These are phyloP conservation scores for Pichia sp. DNA, from an alignment of 1,139 yeast genomes.

Conservation along the genomic window DNA sequence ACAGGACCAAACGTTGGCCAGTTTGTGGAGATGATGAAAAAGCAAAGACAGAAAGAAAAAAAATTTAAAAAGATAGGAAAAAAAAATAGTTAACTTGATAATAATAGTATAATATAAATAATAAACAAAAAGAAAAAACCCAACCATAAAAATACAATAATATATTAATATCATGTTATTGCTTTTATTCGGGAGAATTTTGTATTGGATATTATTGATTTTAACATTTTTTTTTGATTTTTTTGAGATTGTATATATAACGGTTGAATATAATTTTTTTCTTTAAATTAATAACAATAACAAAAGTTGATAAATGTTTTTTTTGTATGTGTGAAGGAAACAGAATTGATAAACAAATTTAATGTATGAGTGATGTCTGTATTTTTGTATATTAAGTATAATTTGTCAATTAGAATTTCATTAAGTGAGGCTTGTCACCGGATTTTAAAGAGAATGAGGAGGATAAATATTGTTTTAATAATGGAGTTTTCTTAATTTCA, in stretches of 20 bases:
- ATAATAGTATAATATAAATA: neutral
- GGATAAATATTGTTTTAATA: conserved; percentile 95
- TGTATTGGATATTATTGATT: neutral
- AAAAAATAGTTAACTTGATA: neutral
- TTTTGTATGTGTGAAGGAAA: neutral
- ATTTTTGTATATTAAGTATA: neutral
- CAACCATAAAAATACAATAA: neutral
- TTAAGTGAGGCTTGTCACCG: conserved; percentile 99
- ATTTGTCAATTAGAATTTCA: conserved; percentile 67
- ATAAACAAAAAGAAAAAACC: neutral
- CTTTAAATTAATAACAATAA: neutral
- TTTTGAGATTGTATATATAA: neutral
- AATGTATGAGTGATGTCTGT: neutral
- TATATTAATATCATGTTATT: neutral
- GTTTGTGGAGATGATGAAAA: neutral
- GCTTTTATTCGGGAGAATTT: conserved; percentile 7
- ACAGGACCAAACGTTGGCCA: neutral
- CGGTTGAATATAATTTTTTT: neutral
- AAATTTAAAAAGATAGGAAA: neutral
- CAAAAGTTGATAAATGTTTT: neutral
- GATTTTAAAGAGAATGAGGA: conserved; percentile 93
- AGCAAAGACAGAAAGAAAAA: neutral
- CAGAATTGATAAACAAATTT: neutral
- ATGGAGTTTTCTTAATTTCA: conserved; percentile 95
- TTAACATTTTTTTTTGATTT: neutral